These are phyloP conservation scores for Citrus trifoliata DNA, from an alignment of 345 rosid genomes.

Conservation along the genomic window DNA sequence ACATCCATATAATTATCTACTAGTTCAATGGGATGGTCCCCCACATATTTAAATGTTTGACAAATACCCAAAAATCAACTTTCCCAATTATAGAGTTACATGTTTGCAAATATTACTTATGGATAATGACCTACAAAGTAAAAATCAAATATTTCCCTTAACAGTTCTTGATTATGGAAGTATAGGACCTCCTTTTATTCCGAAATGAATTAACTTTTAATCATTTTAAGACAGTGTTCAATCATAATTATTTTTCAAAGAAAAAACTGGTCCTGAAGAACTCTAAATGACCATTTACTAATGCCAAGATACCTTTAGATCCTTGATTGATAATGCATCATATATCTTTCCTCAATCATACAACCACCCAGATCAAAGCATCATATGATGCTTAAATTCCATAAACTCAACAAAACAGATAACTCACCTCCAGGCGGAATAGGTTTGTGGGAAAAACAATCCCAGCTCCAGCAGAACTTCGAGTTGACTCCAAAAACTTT, in stretches of 20 bases:
- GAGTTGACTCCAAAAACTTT: too few relatives aligned
- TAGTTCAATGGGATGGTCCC: too few relatives aligned
- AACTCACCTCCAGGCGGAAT: slow-evolving; percentile 87
- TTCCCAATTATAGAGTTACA: not conserved
- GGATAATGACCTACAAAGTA: not conserved
- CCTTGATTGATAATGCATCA: not conserved
- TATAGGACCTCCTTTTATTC: not conserved
- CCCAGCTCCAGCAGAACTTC: too few relatives aligned
- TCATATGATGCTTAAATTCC: not conserved
- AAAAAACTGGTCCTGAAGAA: not conserved
- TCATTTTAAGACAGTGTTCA: not conserved
- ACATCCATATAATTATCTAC: too few relatives aligned
- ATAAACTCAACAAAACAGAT: not conserved
- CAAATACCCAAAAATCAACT: too few relatives aligned
- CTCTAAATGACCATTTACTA: not conserved
- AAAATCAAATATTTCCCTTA: not conserved
- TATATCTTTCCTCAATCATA: not conserved
- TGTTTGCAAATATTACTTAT: not conserved
- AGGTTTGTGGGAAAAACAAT: slow-evolving; percentile 72
- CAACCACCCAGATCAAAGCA: slow-evolving; percentile 1
- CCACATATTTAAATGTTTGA: too few relatives aligned
- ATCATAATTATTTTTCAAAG: not conserved
- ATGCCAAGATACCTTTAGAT: not conserved
- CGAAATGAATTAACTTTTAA: not conserved
- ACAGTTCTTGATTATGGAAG: not conserved